Percentiles rank a stretch among this genome's conserved stretches.
Evolutionary conservation across 148 eudicot species (phyloP).

Genomic region (Rhododendron mucronatum): DNA sequence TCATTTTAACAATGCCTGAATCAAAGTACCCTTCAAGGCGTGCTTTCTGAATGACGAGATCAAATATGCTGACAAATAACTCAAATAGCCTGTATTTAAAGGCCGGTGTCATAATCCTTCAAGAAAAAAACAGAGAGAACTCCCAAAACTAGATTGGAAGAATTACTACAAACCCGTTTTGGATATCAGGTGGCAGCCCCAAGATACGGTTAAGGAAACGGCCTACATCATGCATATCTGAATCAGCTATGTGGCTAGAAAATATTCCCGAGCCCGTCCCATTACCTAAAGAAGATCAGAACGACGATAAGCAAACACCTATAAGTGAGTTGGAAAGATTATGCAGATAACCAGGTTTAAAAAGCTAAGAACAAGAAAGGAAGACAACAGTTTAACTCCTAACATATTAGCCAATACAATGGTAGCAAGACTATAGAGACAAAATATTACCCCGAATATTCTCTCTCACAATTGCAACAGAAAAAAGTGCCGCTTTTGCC

Average conservation of each 20-base stretch:
- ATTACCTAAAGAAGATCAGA: conserved; percentile 27
- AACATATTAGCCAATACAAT: not conserved
- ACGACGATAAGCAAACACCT: not conserved
- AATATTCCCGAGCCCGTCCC: conserved; percentile 73
- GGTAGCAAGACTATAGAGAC: not conserved
- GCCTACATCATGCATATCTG: conserved; percentile 92
- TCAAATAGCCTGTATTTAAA: conserved; percentile 69
- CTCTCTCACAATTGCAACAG: conserved; percentile 91
- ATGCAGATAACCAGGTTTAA: not conserved
- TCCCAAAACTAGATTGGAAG: not conserved
- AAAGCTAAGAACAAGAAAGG: not conserved
- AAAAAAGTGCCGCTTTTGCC: conserved; percentile 84
- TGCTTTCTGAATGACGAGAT: conserved; percentile 68
- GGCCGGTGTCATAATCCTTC: not conserved
- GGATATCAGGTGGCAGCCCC: conserved; percentile 93
- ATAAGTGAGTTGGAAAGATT: not conserved
- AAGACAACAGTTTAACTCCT: not conserved
- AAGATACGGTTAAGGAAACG: conserved; percentile 89
- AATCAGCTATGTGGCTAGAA: conserved; percentile 82
- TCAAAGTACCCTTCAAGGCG: conserved; percentile 86
- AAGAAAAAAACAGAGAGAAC: not conserved
- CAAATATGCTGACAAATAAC: conserved; percentile 78
- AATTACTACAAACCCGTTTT: conserved; percentile 56
- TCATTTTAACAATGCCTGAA: conserved; percentile 88
- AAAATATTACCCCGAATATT: conserved; percentile 48